A percentile compares a stretch with the other conserved stretches of the same genome.
These are phyloP conservation scores for Zasmidium cellare DNA, from an alignment of 2,329 filamentous ascomycete species.

Conservation along the genomic window DNA sequence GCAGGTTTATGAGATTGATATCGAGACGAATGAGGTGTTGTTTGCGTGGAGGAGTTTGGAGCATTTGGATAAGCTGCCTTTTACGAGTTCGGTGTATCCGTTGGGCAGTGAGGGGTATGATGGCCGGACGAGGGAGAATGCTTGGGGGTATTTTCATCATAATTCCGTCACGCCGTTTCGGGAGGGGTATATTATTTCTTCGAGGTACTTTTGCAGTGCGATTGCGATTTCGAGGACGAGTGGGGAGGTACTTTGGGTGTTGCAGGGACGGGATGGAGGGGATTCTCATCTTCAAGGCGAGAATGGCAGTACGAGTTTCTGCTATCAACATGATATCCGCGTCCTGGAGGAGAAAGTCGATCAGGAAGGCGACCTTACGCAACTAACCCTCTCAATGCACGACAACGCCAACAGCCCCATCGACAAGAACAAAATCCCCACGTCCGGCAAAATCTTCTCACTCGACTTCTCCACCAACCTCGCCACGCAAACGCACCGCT, in stretches of 20 bases:
- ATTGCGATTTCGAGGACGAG: constrained; percentile 14
- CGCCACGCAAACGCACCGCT: constrained; percentile 12
- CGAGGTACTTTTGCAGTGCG: constrained; percentile 21
- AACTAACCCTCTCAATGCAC: neutral
- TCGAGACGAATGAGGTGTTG: constrained; percentile 35
- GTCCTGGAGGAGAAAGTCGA: neutral
- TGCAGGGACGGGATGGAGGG: constrained; percentile 17
- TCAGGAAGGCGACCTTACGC: neutral
- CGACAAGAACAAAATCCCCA: constrained; percentile 19
- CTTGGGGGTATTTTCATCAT: constrained; percentile 28
- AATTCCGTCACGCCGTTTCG: constrained; percentile 19
- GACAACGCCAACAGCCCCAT: constrained; percentile 25
- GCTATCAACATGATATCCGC: constrained; percentile 25
- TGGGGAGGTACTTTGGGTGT: constrained; percentile 21
- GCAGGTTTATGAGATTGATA: constrained; percentile 33
- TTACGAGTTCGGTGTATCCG: constrained; percentile 35
- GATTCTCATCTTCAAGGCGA: constrained; percentile 13
- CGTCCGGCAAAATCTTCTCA: constrained; percentile 20
- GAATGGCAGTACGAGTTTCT: constrained; percentile 12
- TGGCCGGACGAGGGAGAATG: constrained; percentile 12
- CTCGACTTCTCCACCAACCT: constrained; percentile 13
- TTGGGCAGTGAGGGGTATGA: constrained; percentile 21
- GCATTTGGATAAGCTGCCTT: constrained; percentile 34
- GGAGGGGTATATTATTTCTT: constrained; percentile 21
- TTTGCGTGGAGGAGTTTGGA: constrained; percentile 41